Conservation (phyloP, 1,284 basidiomycete species). For the Uromyces viciae-fabae region DNA sequence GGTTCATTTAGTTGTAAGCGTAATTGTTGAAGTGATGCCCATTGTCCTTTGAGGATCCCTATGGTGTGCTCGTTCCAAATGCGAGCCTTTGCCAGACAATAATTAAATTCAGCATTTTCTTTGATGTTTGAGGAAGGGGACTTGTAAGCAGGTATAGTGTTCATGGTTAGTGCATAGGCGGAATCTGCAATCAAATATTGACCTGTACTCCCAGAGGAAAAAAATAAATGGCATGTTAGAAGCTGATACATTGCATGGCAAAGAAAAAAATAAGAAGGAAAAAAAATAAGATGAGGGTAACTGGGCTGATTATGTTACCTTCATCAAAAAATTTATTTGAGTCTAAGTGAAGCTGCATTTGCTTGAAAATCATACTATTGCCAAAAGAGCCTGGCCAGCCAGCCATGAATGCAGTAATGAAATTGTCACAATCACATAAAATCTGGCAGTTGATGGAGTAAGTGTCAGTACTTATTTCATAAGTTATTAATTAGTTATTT, state of each 20-base stretch:
- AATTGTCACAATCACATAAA: constrained; percentile 10
- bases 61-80: constrained; percentile 15
- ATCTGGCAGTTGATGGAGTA: constrained; percentile 21
- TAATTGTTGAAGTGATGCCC: background rate
- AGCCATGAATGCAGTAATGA: background rate
- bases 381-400: constrained; percentile 16
- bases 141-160: background rate
- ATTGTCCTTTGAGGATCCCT: constrained; percentile 1
- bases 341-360: background rate
- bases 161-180: background rate
- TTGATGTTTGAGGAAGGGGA: background rate
- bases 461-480: too few relatives aligned
- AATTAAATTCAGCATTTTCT: constrained; percentile 4
- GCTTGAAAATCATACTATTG: background rate
- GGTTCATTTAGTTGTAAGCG: background rate
- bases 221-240: too few relatives aligned
- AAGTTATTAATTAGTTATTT: too few relatives aligned
- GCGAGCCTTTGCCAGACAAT: background rate
- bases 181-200: constrained; percentile 13
- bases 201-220: too few relatives aligned
- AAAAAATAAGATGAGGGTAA: background rate
- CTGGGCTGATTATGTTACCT: background rate
- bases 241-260: background rate
- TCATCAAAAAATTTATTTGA: too few relatives aligned
- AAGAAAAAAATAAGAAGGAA: background rate